Percentiles rank a stretch among this genome's conserved stretches.
Conservation (phyloP, 768 basidiomycete genomes). For the Serendipita indica region DNA sequence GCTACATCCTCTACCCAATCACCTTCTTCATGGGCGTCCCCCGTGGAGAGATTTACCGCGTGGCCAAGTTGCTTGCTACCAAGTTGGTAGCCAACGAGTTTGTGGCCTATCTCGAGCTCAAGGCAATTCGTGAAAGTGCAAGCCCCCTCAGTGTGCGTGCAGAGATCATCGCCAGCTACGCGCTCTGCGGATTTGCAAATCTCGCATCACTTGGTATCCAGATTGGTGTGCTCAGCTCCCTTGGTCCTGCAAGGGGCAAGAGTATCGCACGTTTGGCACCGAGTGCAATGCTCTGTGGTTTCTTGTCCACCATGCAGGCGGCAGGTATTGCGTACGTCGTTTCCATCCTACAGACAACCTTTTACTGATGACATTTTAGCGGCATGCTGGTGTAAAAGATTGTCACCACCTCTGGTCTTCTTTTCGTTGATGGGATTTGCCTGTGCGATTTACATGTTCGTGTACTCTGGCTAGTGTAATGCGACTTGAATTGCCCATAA, state of each 20-base stretch:
- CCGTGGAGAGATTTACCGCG: slow-evolving; percentile 60
- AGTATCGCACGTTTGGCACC: slow-evolving; percentile 53
- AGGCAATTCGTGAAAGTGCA: slow-evolving; percentile 30
- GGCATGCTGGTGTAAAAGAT: slow-evolving; percentile 22
- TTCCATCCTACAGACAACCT: background rate
- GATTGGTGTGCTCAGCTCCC: slow-evolving; percentile 55
- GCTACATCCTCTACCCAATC: slow-evolving; percentile 80
- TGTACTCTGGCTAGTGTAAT: background rate
- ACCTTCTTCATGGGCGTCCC: slow-evolving; percentile 75
- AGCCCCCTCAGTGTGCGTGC: slow-evolving; percentile 54
- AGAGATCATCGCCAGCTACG: slow-evolving; percentile 72
- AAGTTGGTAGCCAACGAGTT: slow-evolving; percentile 85
- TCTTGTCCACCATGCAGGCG: slow-evolving; percentile 47
- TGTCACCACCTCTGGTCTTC: background rate
- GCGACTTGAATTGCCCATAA: background rate
- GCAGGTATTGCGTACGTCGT: slow-evolving; percentile 39
- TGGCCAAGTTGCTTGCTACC: slow-evolving; percentile 67
- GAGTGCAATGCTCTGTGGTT: slow-evolving; percentile 59
- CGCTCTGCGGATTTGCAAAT: slow-evolving; percentile 85
- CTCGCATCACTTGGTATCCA: slow-evolving; percentile 77
- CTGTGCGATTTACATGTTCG: background rate
- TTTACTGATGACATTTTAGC: slow-evolving; percentile 9
- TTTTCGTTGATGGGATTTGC: background rate
- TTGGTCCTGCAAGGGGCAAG: slow-evolving; percentile 54
- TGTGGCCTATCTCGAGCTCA: slow-evolving; percentile 50